phyloP scores from a whole-genome alignment of 2,329 filamentous ascomycete species.

The Fusarium nelsonii region DNA sequence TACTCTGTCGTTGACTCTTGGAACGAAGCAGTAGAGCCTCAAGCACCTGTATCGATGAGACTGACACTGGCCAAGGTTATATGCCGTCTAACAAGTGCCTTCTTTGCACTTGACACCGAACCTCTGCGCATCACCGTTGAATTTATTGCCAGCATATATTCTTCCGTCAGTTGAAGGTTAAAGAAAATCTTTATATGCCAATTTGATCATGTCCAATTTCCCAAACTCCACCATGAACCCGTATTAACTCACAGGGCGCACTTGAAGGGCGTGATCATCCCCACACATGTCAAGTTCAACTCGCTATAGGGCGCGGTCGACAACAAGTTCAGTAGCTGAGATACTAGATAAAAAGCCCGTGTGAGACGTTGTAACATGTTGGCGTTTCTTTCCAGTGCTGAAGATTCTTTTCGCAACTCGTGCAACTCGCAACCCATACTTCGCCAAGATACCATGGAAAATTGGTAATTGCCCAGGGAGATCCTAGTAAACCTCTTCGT shows the following conservation, averaged over 20 bases:
- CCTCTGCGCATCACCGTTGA: not conserved
- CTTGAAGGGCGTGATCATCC: constrained; percentile 9
- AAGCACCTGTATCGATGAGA: not conserved
- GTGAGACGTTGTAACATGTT: not conserved
- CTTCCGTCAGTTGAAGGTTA: too few species aligned
- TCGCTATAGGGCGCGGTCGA: constrained; percentile 30
- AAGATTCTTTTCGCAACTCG: not conserved
- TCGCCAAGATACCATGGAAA: not conserved
- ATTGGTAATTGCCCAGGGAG: too few species aligned
- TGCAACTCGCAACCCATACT: not conserved
- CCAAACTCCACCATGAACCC: constrained; percentile 25
- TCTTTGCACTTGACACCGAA: not conserved
- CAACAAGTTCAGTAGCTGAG: not conserved
- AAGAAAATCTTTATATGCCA: too few species aligned
- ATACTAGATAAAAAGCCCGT: constrained; percentile 2
- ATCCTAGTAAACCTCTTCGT: not conserved
- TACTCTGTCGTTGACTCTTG: not conserved
- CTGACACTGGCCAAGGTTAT: too few species aligned
- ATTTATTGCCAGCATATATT: not conserved
- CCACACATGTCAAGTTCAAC: constrained; percentile 24
- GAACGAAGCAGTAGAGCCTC: not conserved
- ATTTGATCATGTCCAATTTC: constrained; percentile 14
- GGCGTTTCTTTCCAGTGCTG: not conserved
- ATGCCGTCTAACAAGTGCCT: not conserved
- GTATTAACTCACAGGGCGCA: constrained; percentile 28